Evolutionary conservation across 257 asterid species (phyloP).

Genomic region (Eucommia ulmoides): DNA sequence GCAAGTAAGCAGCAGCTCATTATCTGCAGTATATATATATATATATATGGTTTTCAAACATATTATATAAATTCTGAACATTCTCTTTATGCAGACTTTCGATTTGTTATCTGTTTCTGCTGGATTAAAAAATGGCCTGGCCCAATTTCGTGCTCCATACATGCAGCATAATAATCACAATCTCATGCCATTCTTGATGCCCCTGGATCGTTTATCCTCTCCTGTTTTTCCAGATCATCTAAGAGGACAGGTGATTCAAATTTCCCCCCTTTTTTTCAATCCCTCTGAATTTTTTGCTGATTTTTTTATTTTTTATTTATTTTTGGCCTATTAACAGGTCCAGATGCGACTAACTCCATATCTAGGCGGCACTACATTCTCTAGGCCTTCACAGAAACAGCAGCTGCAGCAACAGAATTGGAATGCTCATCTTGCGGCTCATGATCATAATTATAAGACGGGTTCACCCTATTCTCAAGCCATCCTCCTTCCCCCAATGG

Average conservation of each 20-base stretch:
- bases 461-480: conserved; percentile 27
- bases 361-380: conserved; percentile 17
- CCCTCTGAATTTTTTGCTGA: background rate
- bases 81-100: conserved; percentile 24
- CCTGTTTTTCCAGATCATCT: conserved; percentile 19
- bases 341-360: conserved; percentile 27
- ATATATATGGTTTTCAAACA: background rate
- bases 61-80: conserved; percentile 5
- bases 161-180: conserved; percentile 28
- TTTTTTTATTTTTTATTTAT: background rate
- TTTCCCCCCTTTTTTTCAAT: conserved; percentile 17
- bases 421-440: conserved; percentile 21
- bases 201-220: conserved; percentile 37
- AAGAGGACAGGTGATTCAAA: conserved; percentile 38
- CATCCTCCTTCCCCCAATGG: conserved; percentile 27
- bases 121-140: conserved; percentile 15
- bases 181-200: conserved; percentile 17
- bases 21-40: background rate
- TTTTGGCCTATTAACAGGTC: conserved; percentile 22
- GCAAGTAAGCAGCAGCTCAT: conserved; percentile 36
- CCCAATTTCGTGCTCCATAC: conserved; percentile 16
- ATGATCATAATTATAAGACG: conserved; percentile 20
- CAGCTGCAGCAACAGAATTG: conserved; percentile 23
- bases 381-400: conserved; percentile 14
- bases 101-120: conserved; percentile 34